Evolutionary conservation across 1,139 yeast species (phyloP).

Genomic region (Hemisphaericaspora xylofermentans): DNA sequence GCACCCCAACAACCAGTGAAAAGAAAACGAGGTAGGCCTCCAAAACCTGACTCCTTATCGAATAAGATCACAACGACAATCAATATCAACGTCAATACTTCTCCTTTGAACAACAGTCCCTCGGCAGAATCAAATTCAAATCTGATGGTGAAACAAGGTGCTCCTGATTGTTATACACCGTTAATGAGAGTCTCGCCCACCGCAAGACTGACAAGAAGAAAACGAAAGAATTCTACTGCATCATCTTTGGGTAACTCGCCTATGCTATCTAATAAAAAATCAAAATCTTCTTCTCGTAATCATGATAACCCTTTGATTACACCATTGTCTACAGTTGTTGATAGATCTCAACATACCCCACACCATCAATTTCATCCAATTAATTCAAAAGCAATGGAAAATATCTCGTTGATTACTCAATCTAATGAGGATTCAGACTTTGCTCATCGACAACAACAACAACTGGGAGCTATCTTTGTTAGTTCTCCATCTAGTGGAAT

Average conservation of each 20-base stretch:
- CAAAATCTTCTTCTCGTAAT: slow-evolving; percentile 7
- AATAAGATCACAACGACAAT: slow-evolving; percentile 43
- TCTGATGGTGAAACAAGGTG: slow-evolving; percentile 42
- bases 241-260: slow-evolving; percentile 11
- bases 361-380: slow-evolving; percentile 19
- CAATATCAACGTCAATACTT: slow-evolving; percentile 44
- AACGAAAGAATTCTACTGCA: slow-evolving; percentile 11
- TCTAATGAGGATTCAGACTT: slow-evolving; percentile 2
- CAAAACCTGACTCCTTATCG: slow-evolving; percentile 42
- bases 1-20: slow-evolving; percentile 25
- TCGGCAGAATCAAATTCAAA: slow-evolving; percentile 39
- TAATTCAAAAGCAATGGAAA: slow-evolving; percentile 38
- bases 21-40: slow-evolving; percentile 49
- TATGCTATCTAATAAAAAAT: slow-evolving; percentile 10
- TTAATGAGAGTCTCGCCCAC: slow-evolving; percentile 47
- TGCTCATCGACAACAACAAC: neutral
- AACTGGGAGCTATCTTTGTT: too few relatives aligned
- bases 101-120: slow-evolving; percentile 30
- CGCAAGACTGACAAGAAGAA: slow-evolving; percentile 19
- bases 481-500: too few relatives aligned
- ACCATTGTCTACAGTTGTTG: slow-evolving; percentile 22
- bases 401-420: slow-evolving; percentile 23
- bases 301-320: slow-evolving; percentile 19
- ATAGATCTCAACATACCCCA: slow-evolving; percentile 19
- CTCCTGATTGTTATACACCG: slow-evolving; percentile 48